Conservation (phyloP, 345 rosid genomes). For the Salix brachista region DNA sequence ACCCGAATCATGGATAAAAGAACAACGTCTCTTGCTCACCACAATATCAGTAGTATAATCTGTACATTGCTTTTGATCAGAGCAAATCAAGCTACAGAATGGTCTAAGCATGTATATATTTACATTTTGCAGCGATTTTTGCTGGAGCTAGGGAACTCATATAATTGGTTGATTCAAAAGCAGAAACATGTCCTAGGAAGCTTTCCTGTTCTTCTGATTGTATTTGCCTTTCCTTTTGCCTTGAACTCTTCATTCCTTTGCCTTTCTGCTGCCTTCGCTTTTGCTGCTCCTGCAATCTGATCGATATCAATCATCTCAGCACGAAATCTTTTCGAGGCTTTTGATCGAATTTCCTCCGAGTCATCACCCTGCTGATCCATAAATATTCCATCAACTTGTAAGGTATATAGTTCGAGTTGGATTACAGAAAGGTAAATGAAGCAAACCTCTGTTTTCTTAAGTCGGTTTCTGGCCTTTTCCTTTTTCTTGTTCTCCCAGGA, state of each 20-base stretch:
- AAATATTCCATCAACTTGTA: slow-evolving; percentile 5
- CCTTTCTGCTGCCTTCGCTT: slow-evolving; percentile 50
- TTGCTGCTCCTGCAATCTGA: slow-evolving; percentile 48
- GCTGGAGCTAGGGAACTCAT: slow-evolving; percentile 1
- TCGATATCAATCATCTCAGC: slow-evolving; percentile 40
- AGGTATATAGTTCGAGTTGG: not conserved
- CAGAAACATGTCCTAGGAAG: slow-evolving; percentile 53
- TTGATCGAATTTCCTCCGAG: slow-evolving; percentile 35
- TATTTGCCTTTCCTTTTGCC: slow-evolving; percentile 63
- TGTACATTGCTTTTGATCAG: not conserved
- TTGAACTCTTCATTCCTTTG: slow-evolving; percentile 46
- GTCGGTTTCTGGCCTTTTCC: slow-evolving; percentile 44
- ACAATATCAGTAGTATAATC: not conserved
- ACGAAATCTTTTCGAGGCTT: slow-evolving; percentile 37
- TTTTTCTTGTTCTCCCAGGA: slow-evolving; percentile 60
- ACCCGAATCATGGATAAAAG: not conserved
- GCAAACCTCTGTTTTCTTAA: slow-evolving; percentile 58
- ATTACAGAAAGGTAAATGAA: not conserved
- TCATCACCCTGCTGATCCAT: slow-evolving; percentile 42
- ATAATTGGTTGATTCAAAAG: slow-evolving; percentile 26
- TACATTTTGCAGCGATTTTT: not conserved
- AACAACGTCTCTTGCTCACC: not conserved
- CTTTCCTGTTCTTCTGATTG: slow-evolving; percentile 48
- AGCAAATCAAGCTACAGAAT: not conserved
- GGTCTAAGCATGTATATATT: not conserved